Evolutionary conservation across 2,329 filamentous ascomycete genomes (phyloP).

Genomic region (Calonectria crousiana): DNA sequence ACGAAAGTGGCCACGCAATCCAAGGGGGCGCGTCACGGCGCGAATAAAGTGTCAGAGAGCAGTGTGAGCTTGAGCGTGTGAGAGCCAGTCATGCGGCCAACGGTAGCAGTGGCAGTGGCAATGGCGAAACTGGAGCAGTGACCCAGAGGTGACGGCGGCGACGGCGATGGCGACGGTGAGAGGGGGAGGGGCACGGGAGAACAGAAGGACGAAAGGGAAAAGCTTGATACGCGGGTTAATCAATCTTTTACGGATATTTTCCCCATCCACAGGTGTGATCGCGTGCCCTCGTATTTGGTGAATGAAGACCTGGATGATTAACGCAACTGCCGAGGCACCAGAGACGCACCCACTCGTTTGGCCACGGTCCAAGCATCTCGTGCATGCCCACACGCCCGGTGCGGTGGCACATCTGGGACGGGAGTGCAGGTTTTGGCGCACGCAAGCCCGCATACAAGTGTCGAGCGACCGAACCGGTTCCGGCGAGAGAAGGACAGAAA

Average conservation of each 20-base stretch:
- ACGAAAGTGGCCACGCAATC: slow-evolving; percentile 19
- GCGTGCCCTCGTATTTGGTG: not conserved
- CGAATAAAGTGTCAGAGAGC: not conserved
- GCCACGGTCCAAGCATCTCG: not conserved
- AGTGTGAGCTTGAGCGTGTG: slow-evolving; percentile 16
- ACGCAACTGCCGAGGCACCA: slow-evolving; percentile 4
- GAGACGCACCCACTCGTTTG: not conserved
- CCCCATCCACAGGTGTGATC: not conserved
- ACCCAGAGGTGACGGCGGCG: slow-evolving; percentile 2
- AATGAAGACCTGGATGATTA: not conserved
- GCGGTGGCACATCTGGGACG: not conserved
- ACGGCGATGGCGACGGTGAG: not conserved
- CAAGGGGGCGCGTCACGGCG: not conserved
- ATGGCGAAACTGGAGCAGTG: not conserved
- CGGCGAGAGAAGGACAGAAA: not conserved
- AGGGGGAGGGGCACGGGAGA: not conserved
- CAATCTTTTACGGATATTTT: not conserved
- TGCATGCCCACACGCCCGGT: not conserved
- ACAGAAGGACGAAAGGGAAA: not conserved
- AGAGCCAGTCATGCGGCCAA: slow-evolving; percentile 15
- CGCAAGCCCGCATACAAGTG: not conserved
- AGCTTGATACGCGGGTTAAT: not conserved
- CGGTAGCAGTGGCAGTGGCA: slow-evolving; percentile 14
- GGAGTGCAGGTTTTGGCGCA: not conserved
- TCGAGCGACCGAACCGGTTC: slow-evolving; percentile 3